Conservation (phyloP, 768 basidiomycete genomes). For the Pleurotus salmoneostramineus region DNA sequence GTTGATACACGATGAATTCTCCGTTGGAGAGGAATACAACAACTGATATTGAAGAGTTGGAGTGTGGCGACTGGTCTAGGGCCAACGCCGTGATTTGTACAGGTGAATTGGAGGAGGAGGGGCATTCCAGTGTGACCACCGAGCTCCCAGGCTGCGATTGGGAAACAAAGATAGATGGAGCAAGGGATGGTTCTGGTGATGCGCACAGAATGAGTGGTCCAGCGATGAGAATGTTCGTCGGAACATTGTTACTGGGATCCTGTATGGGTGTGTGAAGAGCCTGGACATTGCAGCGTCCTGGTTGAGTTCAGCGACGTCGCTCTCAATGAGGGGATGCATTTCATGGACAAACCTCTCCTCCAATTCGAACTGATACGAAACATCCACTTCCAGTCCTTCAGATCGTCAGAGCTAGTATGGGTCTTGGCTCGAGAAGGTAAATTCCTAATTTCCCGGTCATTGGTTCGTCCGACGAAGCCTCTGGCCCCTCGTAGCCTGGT, state of each 20-base stretch:
- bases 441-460: conserved; percentile 55
- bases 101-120: conserved; percentile 26
- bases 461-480: conserved; percentile 53
- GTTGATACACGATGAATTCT: conserved; percentile 56
- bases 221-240: conserved; percentile 50
- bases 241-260: conserved; percentile 9
- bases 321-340: conserved; percentile 3
- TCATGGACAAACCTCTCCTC: conserved; percentile 56
- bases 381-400: conserved; percentile 83
- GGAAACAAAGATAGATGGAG: conserved; percentile 35
- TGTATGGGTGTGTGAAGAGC: conserved; percentile 18
- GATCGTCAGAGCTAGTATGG: conserved; percentile 22
- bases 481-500: conserved; percentile 62
- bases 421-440: conserved; percentile 49
- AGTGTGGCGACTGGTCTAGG: conserved; percentile 66
- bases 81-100: conserved; percentile 60
- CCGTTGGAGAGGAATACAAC: conserved; percentile 65
- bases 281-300: conserved; percentile 64
- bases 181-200: conserved; percentile 33
- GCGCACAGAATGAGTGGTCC: conserved; percentile 59
- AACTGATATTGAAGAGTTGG: conserved; percentile 38
- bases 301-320: not conserved
- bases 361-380: conserved; percentile 82
- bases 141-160: conserved; percentile 2
- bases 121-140: conserved; percentile 32